Base-by-base conservation (phyloP, 1,284 basidiomycete species). In the Ganoderma resinaceum region DNA sequence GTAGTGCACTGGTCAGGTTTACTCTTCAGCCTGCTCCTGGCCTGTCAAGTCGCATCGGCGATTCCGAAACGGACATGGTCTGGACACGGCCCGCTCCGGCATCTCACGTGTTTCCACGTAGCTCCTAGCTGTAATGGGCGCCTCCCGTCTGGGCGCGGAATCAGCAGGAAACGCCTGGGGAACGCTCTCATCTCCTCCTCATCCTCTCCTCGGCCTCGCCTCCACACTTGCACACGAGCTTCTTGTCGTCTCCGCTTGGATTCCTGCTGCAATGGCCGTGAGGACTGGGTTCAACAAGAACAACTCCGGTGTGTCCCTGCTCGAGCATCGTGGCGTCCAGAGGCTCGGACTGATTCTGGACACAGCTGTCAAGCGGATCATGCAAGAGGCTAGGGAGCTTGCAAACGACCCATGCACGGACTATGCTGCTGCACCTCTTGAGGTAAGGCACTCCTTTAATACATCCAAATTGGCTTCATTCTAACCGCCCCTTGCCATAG, bases 321-420 rank as follows among this genome's bases (percentile, higher is more conserved):
- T 16, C 23, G 9, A 23, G 33, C 1, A 23, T 43, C 20, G 38
- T 43, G 69, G 33, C 53, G 46, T 35, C 63, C 29, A 3, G 29
- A 53, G 20, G 53, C n/a, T n/a, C n/a, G 33, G 37, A 61, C 62
- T 74, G 33, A 72, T 52, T 26, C 42, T n/a, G n/a, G 42, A 38
- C 40, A 57, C 31, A 74, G 95, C 95, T 65, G 93, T 98, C 68
- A 98, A 98, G 84, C 91, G 97, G 59, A 98, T 99, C 74, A 94
- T 99, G 89, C 95, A 96, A 78, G 97, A 99, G 82, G 97, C 96
- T 4, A 85, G 89, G 70, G 97, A 99, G 78, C 88, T 98, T 9
- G 89, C 91, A 7, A 88, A 87, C 66, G 96, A 97, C 79, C 88
- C 90, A 65, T 91, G 87, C 65, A 89, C 91, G 0, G 95, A 96